These are phyloP conservation scores for Arabidopsis hybrid DNA, from an alignment of 441 rosid species.

Conservation along the genomic window DNA sequence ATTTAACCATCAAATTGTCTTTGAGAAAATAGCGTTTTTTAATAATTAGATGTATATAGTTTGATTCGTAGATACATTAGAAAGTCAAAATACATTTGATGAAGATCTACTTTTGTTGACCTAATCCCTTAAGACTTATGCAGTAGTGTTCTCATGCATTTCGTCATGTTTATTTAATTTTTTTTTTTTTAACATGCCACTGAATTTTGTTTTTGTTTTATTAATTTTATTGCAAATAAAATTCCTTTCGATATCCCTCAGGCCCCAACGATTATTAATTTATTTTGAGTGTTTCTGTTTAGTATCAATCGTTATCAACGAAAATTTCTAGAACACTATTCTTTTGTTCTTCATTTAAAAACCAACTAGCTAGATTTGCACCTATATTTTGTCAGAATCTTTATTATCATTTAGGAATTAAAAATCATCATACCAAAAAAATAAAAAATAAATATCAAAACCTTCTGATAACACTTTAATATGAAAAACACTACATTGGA, in stretches of 20 bases:
- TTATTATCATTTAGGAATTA: neutral
- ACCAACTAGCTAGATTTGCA: neutral
- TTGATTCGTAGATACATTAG: neutral
- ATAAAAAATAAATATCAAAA: neutral
- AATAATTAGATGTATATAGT: neutral
- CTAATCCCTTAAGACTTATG: constrained; percentile 36
- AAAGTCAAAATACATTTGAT: constrained; percentile 21
- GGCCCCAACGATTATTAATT: neutral
- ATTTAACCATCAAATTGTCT: neutral
- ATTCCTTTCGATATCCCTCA: neutral
- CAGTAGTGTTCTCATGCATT: constrained; percentile 34
- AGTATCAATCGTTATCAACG: neutral
- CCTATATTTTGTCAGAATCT: neutral
- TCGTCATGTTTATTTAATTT: constrained; percentile 23
- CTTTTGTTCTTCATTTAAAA: neutral
- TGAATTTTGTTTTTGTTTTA: neutral
- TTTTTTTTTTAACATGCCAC: neutral
- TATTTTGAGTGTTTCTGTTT: neutral
- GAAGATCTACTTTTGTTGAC: constrained; percentile 27
- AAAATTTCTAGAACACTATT: constrained; percentile 18
- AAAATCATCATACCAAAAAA: neutral
- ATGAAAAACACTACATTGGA: neutral
- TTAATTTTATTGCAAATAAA: neutral
- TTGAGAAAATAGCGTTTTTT: neutral
- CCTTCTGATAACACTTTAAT: neutral